Conservation (phyloP, 2,329 filamentous ascomycete species). For the Phyllosticta citrichinensis region DNA sequence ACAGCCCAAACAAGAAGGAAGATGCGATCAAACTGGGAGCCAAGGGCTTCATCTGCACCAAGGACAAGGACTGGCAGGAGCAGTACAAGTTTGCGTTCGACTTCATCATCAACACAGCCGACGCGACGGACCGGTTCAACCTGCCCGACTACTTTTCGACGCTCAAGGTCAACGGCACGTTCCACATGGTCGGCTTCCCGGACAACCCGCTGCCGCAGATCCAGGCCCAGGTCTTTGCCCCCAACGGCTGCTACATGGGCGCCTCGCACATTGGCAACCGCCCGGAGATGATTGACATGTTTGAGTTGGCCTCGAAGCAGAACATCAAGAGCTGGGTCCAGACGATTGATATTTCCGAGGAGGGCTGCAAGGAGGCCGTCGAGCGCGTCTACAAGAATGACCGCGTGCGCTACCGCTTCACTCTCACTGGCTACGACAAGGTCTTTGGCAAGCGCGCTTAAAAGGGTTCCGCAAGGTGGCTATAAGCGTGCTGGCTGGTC, state of each 20-base stretch:
- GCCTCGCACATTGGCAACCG: slow-evolving; percentile 42
- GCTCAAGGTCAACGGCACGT: slow-evolving; percentile 71
- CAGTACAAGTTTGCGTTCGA: slow-evolving; percentile 54
- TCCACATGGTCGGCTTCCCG: slow-evolving; percentile 71
- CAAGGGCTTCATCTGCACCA: slow-evolving; percentile 49
- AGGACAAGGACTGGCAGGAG: slow-evolving; percentile 49
- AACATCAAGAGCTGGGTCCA: slow-evolving; percentile 47
- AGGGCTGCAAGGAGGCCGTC: slow-evolving; percentile 60
- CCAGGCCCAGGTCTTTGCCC: slow-evolving; percentile 63
- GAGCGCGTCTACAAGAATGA: slow-evolving; percentile 56
- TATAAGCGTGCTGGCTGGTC: background rate
- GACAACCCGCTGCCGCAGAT: slow-evolving; percentile 64
- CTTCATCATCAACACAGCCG: slow-evolving; percentile 67
- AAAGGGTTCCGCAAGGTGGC: background rate
- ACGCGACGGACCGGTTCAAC: slow-evolving; percentile 58
- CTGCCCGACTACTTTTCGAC: slow-evolving; percentile 63
- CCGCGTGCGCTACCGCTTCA: slow-evolving; percentile 63
- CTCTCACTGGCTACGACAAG: slow-evolving; percentile 58
- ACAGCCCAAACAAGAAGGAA: slow-evolving; percentile 49
- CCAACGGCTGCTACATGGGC: slow-evolving; percentile 54
- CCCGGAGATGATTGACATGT: slow-evolving; percentile 42
- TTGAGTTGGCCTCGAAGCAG: slow-evolving; percentile 40
- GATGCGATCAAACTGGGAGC: slow-evolving; percentile 51
- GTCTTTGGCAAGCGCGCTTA: slow-evolving; percentile 44
- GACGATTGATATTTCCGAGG: slow-evolving; percentile 61